A percentile compares a stretch with the other conserved stretches of the same genome.
Conservation (phyloP, 345 rosid genomes). For the Melaleuca alternifolia region DNA sequence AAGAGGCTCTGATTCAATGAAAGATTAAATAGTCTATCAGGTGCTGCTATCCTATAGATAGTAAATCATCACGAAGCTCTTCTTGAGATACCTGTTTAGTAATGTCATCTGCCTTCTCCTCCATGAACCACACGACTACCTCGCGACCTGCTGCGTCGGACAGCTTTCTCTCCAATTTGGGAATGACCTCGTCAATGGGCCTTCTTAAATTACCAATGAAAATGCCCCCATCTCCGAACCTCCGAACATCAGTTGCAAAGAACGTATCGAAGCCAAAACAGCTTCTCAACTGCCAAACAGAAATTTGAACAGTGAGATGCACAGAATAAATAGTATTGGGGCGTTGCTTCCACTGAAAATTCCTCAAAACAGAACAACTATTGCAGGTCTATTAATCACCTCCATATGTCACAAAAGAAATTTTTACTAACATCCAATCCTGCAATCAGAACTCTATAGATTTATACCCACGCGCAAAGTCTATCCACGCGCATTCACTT, state of each 20-base stretch:
- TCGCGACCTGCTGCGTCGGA: constrained; percentile 83
- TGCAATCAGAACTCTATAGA: not conserved
- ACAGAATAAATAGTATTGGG: not conserved
- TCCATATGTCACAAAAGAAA: not conserved
- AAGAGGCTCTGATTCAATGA: not conserved
- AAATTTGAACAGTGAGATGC: not conserved
- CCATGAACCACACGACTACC: constrained; percentile 92
- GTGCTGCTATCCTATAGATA: rapidly evolving
- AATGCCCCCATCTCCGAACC: constrained; percentile 96
- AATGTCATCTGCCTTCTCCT: constrained; percentile 68
- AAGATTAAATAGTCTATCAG: rapidly evolving
- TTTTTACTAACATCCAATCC: not conserved
- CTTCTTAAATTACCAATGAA: constrained; percentile 75
- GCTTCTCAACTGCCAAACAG: constrained; percentile 51
- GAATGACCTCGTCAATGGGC: constrained; percentile 76
- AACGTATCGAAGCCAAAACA: constrained; percentile 87
- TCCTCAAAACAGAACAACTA: not conserved
- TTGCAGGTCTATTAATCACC: not conserved
- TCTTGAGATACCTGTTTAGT: constrained; percentile 58
- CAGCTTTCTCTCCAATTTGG: constrained; percentile 67
- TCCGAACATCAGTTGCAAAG: constrained; percentile 81
- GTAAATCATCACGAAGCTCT: not conserved
- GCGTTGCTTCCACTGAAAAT: not conserved
- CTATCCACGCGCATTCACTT: not conserved
- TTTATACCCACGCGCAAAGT: not conserved